Evolutionary conservation across 768 basidiomycete species (phyloP), one percentile per base, ranked within the genome.

Genomic region (Trametes cubensis): DNA sequence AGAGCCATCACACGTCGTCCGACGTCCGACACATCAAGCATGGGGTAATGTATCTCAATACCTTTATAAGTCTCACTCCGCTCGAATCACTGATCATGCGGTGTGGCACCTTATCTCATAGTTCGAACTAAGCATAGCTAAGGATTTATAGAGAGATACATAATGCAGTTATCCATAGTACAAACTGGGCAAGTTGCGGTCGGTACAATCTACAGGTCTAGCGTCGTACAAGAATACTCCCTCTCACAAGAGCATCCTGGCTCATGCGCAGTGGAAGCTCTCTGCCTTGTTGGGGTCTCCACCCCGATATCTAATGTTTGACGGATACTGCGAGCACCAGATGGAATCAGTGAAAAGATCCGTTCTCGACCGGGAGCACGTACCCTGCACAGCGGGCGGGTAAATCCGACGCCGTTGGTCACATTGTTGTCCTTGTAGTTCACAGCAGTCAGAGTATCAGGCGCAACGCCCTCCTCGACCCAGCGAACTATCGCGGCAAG

Each of bases 391-490:
- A 70, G 56, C 42, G 67, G 67, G 11, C 69, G 56, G 6, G 61
- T 66, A 25, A 69, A 68, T 21, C 44, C 64, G 15, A 70, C 51
- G 28, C 69, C 69, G 25, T 67, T 56, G 17, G 63, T 50, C 20
- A 50, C 61, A 38, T 67, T 56, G 56, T 70, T 70, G 41, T 59
- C 55, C 11, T 60, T 60, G 38, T 62, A 70, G 44, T 61, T 42
- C 15, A 61, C 66, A 14, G 66, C 74, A 21, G 54, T 67, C 21
- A 75, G 39, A 10, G 40, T 59, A 6, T 64, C 63, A 1, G 75
- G 75, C 11, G 72, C 72, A n/a, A 63, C 47, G 6, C 67, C 74
- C 7, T 71, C 42, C 63, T 76, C 75, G 39, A 76, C 73, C 75
- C 75, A 76, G 21, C 62, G 63, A 11, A 76, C 73, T 17, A 75